phyloP scores from a whole-genome alignment of 306 rosid species.

The Citrullus mucosospermus region DNA sequence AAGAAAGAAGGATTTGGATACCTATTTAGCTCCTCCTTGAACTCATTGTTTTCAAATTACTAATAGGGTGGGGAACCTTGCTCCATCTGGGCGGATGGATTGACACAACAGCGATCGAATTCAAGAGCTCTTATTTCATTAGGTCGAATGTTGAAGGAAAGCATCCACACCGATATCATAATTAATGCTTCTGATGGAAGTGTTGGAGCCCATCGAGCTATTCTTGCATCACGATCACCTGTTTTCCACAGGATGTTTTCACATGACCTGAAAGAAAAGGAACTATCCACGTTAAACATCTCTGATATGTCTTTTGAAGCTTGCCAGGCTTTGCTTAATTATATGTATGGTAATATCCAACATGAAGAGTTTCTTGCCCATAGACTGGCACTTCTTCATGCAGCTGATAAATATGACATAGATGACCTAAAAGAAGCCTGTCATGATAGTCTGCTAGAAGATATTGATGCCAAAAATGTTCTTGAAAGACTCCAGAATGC shows the following conservation, averaged over 20 bases:
- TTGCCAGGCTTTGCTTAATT: slow-evolving; percentile 69
- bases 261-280: slow-evolving; percentile 82
- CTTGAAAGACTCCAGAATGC: slow-evolving; percentile 96
- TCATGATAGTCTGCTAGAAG: slow-evolving; percentile 89
- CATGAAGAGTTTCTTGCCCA: slow-evolving; percentile 64
- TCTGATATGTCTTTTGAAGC: slow-evolving; percentile 79
- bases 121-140: slow-evolving; percentile 56
- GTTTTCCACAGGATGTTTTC: slow-evolving; percentile 91
- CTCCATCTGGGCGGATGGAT: slow-evolving; percentile 72
- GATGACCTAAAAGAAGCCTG: slow-evolving; percentile 70
- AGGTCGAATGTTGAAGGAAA: slow-evolving; percentile 65
- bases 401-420: slow-evolving; percentile 91
- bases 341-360: slow-evolving; percentile 66
- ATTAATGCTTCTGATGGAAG: slow-evolving; percentile 79
- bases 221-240: slow-evolving; percentile 81
- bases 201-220: slow-evolving; percentile 79
- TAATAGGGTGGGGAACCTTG: slow-evolving; percentile 65
- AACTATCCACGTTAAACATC: slow-evolving; percentile 63
- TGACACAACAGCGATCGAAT: slow-evolving; percentile 41
- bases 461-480: slow-evolving; percentile 78
- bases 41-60: not conserved
- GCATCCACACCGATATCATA: slow-evolving; percentile 79
- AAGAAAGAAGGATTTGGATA: not conserved
- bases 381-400: slow-evolving; percentile 66
- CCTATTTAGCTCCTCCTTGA: not conserved